Base-by-base conservation (phyloP, 495 filamentous ascomycete genomes). In the Parathielavia hyrcaniae region DNA sequence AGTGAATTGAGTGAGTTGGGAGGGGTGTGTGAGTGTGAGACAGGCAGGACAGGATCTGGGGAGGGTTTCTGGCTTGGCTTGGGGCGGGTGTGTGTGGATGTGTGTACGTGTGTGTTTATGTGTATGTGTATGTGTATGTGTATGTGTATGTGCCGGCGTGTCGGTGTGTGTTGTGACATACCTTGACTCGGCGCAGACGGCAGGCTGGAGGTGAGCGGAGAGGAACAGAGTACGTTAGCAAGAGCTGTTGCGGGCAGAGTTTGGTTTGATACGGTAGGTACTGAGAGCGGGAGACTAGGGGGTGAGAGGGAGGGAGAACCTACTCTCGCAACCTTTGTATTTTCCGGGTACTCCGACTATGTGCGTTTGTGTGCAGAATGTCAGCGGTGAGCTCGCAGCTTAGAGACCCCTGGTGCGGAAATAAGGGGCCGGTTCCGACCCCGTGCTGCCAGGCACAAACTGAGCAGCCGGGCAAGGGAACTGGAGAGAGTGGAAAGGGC, bases 281-380 rank as follows among this genome's bases (percentile, higher is more conserved):
- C n/a, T n/a, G n/a, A n/a, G n/a, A n/a, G n/a, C n/a, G n/a, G n/a
- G n/a, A n/a, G n/a, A n/a, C n/a, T n/a, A n/a, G n/a, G n/a, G n/a
- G n/a, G n/a, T 19, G 11, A 20, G 32, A 19, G 17, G 22, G 1
- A 19, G 17, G 48, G n/a, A 7, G 10, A 38, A 62, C 60, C 11
- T 54, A 62, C 60, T 62, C 67, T 76, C 73, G 62, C 74, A 75
- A 5, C 74, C 74, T 60, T 77, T 75, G 65, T 72, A 77, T 61
- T 77, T 77, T 44, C 74, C 74, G 13, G 72, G 73, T 32, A 77
- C 74, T 36, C 74, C 74, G 52, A 77, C 74, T 60, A 34, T 14
- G 19, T 26, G 5, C n/a, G 12, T 34, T 17, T 9, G 20, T 40
- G 22, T 30, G 2, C 26, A 30, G 26, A 3, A 22, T 26, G 52